A percentile compares a stretch with the other conserved stretches of the same genome.
These are phyloP conservation scores for Cryptosporidium xiaoi DNA, from an alignment of 169 alveolate genomes.

Conservation along the genomic window DNA sequence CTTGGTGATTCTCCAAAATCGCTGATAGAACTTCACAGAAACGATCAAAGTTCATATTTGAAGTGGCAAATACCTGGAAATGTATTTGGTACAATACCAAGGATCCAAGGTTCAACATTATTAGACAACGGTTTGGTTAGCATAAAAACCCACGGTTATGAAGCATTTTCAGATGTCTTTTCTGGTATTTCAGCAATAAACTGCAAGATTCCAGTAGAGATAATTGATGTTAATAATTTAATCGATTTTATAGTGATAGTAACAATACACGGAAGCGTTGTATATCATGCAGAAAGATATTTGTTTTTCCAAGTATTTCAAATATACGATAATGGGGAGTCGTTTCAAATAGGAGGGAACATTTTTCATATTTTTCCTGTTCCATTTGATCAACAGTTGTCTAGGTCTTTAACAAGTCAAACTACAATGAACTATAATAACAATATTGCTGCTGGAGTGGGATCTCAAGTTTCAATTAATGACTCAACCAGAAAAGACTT, in stretches of 20 bases:
- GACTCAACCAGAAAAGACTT: not conserved
- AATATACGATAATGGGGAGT: not conserved
- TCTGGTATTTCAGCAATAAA: conserved; percentile 41
- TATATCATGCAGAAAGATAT: conserved; percentile 19
- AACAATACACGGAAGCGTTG: conserved; percentile 29
- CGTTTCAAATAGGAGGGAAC: conserved; percentile 17
- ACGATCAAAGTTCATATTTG: not conserved
- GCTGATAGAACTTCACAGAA: conserved; percentile 16
- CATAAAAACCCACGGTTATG: conserved; percentile 7
- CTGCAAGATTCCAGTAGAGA: conserved; percentile 68
- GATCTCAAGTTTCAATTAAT: not conserved
- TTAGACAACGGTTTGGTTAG: conserved; percentile 24
- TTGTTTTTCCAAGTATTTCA: conserved; percentile 62
- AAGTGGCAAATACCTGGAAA: conserved; percentile 63
- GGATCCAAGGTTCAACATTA: conserved; percentile 54
- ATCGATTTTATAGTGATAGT: conserved; percentile 12
- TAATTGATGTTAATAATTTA: conserved; percentile 25
- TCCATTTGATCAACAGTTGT: conserved; percentile 7
- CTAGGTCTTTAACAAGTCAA: not conserved
- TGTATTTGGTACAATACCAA: conserved; percentile 19
- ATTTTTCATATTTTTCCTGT: conserved; percentile 38
- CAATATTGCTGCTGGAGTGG: not conserved
- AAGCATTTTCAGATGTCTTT: conserved; percentile 11
- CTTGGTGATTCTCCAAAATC: conserved; percentile 65
- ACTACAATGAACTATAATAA: not conserved